Conservation (phyloP, 2,329 filamentous ascomycete genomes). For the Nectriaceae sp. region DNA sequence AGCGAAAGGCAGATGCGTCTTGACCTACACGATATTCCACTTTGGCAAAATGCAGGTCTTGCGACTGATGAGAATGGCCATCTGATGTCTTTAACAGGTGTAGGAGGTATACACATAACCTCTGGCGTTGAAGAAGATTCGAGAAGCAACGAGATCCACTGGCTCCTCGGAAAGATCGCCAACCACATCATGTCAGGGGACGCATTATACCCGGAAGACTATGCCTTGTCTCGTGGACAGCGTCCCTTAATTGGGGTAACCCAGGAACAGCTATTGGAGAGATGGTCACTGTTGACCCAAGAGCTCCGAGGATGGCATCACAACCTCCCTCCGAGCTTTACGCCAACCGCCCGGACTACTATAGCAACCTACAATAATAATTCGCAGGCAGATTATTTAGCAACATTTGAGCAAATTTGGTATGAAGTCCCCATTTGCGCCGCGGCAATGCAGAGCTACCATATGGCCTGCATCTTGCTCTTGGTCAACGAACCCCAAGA, state of each 20-base stretch:
- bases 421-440: conserved; percentile 65
- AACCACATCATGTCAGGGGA: conserved; percentile 64
- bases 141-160: conserved; percentile 64
- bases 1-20: conserved; percentile 27
- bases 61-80: conserved; percentile 38
- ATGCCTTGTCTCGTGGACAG: conserved; percentile 20
- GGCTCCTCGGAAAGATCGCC: conserved; percentile 66
- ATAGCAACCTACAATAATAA: too few relatives aligned
- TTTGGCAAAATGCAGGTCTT: conserved; percentile 67
- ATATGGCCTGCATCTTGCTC: conserved; percentile 64
- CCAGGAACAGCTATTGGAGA: conserved; percentile 18
- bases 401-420: conserved; percentile 58
- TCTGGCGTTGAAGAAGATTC: conserved; percentile 62
- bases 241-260: conserved; percentile 20
- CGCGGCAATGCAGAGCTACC: conserved; percentile 65
- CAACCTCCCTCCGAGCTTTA: conserved; percentile 19
- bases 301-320: conserved; percentile 21
- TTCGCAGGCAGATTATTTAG: background rate
- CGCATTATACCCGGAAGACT: conserved; percentile 40
- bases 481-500: conserved; percentile 50
- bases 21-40: conserved; percentile 62
- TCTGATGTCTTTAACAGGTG: conserved; percentile 36
- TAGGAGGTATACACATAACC: conserved; percentile 42
- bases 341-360: conserved; percentile 14
- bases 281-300: conserved; percentile 17